Base-by-base conservation (phyloP, 2,329 filamentous ascomycete genomes). In the Cladosporium sp. region DNA sequence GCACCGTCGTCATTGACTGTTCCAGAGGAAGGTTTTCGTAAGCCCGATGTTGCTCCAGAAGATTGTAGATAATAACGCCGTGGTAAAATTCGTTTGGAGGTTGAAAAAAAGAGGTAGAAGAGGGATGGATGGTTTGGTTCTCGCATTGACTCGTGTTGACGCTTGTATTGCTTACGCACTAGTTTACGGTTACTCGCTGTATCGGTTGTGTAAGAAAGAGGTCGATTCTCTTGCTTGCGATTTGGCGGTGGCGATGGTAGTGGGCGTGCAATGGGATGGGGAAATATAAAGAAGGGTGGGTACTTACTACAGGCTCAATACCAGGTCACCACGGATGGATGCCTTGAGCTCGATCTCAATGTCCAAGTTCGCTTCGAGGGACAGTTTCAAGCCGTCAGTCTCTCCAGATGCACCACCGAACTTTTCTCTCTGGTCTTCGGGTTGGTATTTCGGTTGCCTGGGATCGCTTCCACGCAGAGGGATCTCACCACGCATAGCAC, bases 281-380 rank as follows among this genome's bases (percentile, higher is more conserved):
- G 17, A 20, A 22, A 55, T 12, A 25, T 17, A 22, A 38, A 38
- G n/a, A 34, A 19, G 14, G 49, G 37, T 38, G 3, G 19, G 49
- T 15, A 86, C 84, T 79, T 82, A 90, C 88, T 88, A 84, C 69
- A 94, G 80, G 64, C 86, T 88, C 64, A 94, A 75, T 36, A 89
- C 92, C 64, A 95, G 76, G 76, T 95, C 91, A 69, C 91, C 91
- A 67, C 92, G 86, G 64, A 94, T 92, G 73, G 88, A 87, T 19
- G 90, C 90, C 80, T 94, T 94, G 61, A 94, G 81, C 67, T 91
- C 88, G 62, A 94, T 89, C 74, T 94, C 90, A 51, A 94, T 82
- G 65, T 94, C 90, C 59, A 94, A 78, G 73, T 92, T 92, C 58
- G 91, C 77, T 70, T 92, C 90, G 20, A 94, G 76, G 38, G 86